Evolutionary conservation across 768 basidiomycete species (phyloP).

Genomic region (Sarcomyxa edulis): DNA sequence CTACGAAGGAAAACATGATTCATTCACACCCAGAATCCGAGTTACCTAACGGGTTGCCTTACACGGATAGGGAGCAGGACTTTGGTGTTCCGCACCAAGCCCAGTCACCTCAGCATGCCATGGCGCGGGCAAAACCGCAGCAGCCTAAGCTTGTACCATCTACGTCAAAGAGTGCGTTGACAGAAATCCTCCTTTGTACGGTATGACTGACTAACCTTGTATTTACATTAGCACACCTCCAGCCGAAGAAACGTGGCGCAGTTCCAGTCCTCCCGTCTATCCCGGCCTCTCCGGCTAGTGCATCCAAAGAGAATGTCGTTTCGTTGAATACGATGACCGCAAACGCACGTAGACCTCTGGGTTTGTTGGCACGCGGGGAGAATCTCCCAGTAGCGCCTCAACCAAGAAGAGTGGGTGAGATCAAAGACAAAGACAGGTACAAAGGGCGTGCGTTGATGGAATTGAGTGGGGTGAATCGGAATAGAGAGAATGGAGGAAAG

Average conservation of each 20-base stretch:
- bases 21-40: no score
- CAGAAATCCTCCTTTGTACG: neutral
- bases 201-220: neutral
- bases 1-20: constrained; percentile 21
- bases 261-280: constrained; percentile 47
- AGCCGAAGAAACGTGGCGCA: constrained; percentile 32
- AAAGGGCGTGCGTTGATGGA: constrained; percentile 32
- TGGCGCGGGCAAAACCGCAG: constrained; percentile 36
- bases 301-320: constrained; percentile 36
- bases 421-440: constrained; percentile 15
- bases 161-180: constrained; percentile 32
- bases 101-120: constrained; percentile 17
- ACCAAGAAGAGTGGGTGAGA: constrained; percentile 6
- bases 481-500: constrained; percentile 13
- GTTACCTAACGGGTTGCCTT: no score
- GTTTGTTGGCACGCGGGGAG: constrained; percentile 18
- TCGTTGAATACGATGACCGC: constrained; percentile 22
- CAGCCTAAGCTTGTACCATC: constrained; percentile 34
- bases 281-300: constrained; percentile 29
- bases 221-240: constrained; percentile 23
- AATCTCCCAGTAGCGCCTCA: constrained; percentile 17
- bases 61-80: no score
- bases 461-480: constrained; percentile 28
- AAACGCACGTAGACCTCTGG: constrained; percentile 26
- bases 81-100: no score